Evolutionary conservation across 2,329 filamentous ascomycete species (phyloP).

Genomic region (Colletotrichum limetticola): DNA sequence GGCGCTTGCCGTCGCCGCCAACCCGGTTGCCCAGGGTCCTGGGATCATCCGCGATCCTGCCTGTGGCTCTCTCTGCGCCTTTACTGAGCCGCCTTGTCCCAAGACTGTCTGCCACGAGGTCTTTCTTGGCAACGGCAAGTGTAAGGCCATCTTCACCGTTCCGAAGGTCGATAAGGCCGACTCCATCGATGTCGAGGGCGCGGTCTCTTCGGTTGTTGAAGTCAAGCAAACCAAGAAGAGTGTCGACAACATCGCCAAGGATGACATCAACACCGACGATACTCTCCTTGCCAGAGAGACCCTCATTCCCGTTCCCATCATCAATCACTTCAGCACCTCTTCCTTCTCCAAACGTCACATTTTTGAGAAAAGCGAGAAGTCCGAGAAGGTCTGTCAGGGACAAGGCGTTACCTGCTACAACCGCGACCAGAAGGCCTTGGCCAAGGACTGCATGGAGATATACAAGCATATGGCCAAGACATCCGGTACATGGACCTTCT

Average conservation of each 20-base stretch:
- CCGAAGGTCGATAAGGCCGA: background rate
- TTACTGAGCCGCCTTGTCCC: background rate
- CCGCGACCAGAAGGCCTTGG: conserved; percentile 2
- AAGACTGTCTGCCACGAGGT: conserved; percentile 3
- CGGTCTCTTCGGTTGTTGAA: background rate
- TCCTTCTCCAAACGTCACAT: conserved; percentile 1
- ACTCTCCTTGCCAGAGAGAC: background rate
- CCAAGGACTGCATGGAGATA: conserved; percentile 6
- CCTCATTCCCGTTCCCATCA: background rate
- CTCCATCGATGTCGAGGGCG: background rate
- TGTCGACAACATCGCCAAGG: background rate
- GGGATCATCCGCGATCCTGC: background rate
- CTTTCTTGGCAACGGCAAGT: conserved; percentile 8
- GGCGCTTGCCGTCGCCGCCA: background rate
- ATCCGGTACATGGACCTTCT: background rate
- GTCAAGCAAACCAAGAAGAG: background rate
- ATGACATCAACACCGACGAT: background rate
- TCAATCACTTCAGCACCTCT: background rate
- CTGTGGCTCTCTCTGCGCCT: conserved; percentile 7
- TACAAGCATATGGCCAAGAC: background rate
- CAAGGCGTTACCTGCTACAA: background rate
- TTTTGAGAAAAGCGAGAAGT: background rate
- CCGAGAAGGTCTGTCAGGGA: background rate
- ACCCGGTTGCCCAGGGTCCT: background rate
- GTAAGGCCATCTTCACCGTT: conserved; percentile 1